Base-by-base conservation (phyloP, 2,329 filamentous ascomycete species). In the Cladophialophora carrionii region DNA sequence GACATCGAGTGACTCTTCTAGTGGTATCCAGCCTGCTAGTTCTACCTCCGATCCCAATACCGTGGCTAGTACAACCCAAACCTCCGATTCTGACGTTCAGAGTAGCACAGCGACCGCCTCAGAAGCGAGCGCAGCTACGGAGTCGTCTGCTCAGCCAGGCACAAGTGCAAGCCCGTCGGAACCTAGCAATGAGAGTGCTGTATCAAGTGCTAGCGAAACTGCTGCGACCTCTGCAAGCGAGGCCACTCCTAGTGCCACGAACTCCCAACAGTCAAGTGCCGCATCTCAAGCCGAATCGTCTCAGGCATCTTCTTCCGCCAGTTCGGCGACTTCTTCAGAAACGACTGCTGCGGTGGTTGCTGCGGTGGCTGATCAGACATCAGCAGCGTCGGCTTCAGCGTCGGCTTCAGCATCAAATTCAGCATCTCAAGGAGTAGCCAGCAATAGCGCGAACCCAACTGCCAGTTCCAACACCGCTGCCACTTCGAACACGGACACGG, bases 291-390 rank as follows among this genome's bases (percentile, higher is more conserved):
- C 48, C 12, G 26, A 24, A 29, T 52, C 48, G 9, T 52, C 48
- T 52, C 48, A 52, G 22, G 20, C 48, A n/a, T 14, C 48, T 17
- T 52, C 48, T 29, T 52, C 48, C 10, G 48, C 20, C 26, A 26
- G 10, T 10, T 52, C 48, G 8, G 48, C 48, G 48, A 29, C 22
- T 52, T 52, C 48, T 52, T 52, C 48, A 52, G 48, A 52, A n/a
- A 52, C 48, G 3, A 52, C 48, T 20, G 48, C 20, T 52, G 48
- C 48, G 14, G 48, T 29, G 22, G 48, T 29, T 6, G 48, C 20
- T 12, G 48, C 22, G 8, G 48, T 52, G 20, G 48, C 48, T 12
- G 26, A 24, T n/a, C 20, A 24, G 20, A 29, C 48, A 52, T 52
- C 48, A 26, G 26, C 20, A 9, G 48, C 46, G 6, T 51, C 46